phyloP scores from a whole-genome alignment of 208 protist species.

The Crithidia bombi region DNA sequence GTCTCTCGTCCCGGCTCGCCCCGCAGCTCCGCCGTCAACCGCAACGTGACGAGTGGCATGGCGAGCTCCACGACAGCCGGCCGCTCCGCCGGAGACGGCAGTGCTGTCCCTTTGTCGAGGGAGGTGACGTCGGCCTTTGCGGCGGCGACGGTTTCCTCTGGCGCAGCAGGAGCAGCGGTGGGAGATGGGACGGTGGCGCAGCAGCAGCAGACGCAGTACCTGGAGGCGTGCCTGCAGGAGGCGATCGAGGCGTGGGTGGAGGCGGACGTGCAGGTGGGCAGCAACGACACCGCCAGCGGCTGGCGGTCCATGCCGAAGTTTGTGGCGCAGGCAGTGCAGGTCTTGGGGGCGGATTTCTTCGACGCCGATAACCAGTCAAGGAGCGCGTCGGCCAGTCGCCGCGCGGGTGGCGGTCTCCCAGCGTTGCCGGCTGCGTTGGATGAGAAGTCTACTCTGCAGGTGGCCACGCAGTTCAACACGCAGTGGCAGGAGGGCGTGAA shows the following conservation, averaged over 20 bases:
- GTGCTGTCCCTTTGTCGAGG: background rate
- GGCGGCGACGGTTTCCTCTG: background rate
- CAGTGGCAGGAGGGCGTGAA: slow-evolving; percentile 42
- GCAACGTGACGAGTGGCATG: background rate
- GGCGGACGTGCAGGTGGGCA: slow-evolving; percentile 41
- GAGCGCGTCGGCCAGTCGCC: background rate
- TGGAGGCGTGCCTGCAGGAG: slow-evolving; percentile 45
- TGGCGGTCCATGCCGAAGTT: slow-evolving; percentile 43
- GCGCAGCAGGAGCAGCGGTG: too few species aligned
- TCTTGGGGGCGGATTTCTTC: slow-evolving; percentile 57
- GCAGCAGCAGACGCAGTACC: slow-evolving; percentile 19
- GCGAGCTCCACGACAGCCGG: background rate
- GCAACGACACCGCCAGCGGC: slow-evolving; percentile 13
- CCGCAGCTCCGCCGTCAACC: background rate
- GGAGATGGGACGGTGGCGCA: background rate
- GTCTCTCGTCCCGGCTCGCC: slow-evolving; percentile 2
- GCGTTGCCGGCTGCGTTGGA: slow-evolving; percentile 29
- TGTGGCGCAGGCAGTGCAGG: slow-evolving; percentile 28
- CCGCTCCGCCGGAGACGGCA: background rate
- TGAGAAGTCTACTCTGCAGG: slow-evolving; percentile 30
- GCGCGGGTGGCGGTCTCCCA: background rate
- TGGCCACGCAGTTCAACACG: slow-evolving; percentile 43
- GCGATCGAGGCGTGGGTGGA: slow-evolving; percentile 42
- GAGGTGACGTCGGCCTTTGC: slow-evolving; percentile 3
- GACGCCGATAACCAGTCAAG: background rate